Evolutionary conservation across 352 stramenopile species (phyloP).

Genomic region (Pythium utonaiense): DNA sequence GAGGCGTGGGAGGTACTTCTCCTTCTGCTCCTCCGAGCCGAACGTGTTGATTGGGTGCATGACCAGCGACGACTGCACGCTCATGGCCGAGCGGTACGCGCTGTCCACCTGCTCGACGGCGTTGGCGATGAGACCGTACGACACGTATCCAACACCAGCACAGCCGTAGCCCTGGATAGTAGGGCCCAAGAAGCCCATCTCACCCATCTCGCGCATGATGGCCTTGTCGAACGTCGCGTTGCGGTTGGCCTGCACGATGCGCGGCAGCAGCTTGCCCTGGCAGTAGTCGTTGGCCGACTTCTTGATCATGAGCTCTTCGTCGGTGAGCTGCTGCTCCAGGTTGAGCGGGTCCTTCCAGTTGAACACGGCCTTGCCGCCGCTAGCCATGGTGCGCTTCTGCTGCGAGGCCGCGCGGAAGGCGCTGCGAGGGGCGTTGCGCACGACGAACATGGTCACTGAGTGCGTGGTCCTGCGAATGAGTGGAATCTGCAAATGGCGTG

Average conservation of each 20-base stretch:
- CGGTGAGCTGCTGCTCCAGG: conserved; percentile 75
- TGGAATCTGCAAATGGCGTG: no score
- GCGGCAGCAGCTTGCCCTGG: conserved; percentile 91
- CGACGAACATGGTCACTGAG: conserved; percentile 27
- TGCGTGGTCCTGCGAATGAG: no score
- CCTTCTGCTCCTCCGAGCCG: conserved; percentile 94
- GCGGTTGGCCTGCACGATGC: conserved; percentile 93
- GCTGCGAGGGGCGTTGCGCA: conserved; percentile 24
- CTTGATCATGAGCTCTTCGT: conserved; percentile 91
- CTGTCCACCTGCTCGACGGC: conserved; percentile 97
- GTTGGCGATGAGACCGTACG: conserved; percentile 96
- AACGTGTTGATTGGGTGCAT: conserved; percentile 99
- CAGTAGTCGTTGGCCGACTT: conserved; percentile 93
- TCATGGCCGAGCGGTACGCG: conserved; percentile 96
- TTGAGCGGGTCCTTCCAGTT: conserved; percentile 82
- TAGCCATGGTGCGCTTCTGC: conserved; percentile 36
- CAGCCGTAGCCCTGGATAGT: conserved; percentile 96
- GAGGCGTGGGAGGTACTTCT: conserved; percentile 93
- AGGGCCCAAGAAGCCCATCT: conserved; percentile 92
- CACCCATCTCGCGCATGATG: conserved; percentile 94
- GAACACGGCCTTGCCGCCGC: conserved; percentile 43
- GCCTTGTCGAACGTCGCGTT: conserved; percentile 92
- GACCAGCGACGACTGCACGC: conserved; percentile 96
- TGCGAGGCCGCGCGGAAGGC: conserved; percentile 18
- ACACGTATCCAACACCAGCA: conserved; percentile 92